phyloP scores from a whole-genome alignment of 1,284 basidiomycete species.

The Pisolithus thermaeus region DNA sequence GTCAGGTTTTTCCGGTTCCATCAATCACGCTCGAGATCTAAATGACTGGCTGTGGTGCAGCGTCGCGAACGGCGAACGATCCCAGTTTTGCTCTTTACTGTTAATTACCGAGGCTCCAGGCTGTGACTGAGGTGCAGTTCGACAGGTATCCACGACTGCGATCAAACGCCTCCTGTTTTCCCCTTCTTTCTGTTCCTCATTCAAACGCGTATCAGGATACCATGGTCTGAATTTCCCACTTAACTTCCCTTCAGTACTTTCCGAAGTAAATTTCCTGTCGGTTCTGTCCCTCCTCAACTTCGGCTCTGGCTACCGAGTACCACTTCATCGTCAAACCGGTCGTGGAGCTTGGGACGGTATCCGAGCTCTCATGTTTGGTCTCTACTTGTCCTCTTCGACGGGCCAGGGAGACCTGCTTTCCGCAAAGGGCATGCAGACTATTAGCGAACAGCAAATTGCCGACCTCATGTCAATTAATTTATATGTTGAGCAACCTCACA shows the following conservation, averaged over 20 bases:
- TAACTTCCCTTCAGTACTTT: conserved; percentile 60
- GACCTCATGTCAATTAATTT: conserved; percentile 65
- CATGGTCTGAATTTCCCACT: conserved; percentile 75
- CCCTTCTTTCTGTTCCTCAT: conserved; percentile 56
- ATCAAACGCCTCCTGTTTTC: conserved; percentile 61
- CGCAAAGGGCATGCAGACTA: conserved; percentile 55
- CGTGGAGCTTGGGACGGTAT: conserved; percentile 80
- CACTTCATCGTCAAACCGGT: conserved; percentile 62
- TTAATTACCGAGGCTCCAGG: background rate
- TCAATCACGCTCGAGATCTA: background rate
- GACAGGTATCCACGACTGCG: conserved; percentile 48
- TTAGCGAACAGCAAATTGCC: conserved; percentile 56
- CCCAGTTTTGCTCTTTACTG: background rate
- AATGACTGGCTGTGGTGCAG: background rate
- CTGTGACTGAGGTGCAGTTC: conserved; percentile 11
- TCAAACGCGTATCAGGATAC: conserved; percentile 50
- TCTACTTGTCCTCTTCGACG: conserved; percentile 61
- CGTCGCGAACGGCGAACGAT: background rate
- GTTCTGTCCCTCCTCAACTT: conserved; percentile 75
- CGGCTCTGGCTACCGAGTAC: conserved; percentile 69
- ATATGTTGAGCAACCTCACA: conserved; percentile 68
- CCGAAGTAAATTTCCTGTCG: conserved; percentile 71
- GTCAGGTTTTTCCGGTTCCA: background rate
- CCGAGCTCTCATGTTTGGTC: conserved; percentile 61
- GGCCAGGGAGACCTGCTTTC: conserved; percentile 59